Evolutionary conservation across 805 yeast genomes (phyloP).

Genomic region (Sugiyamaella floridensis): DNA sequence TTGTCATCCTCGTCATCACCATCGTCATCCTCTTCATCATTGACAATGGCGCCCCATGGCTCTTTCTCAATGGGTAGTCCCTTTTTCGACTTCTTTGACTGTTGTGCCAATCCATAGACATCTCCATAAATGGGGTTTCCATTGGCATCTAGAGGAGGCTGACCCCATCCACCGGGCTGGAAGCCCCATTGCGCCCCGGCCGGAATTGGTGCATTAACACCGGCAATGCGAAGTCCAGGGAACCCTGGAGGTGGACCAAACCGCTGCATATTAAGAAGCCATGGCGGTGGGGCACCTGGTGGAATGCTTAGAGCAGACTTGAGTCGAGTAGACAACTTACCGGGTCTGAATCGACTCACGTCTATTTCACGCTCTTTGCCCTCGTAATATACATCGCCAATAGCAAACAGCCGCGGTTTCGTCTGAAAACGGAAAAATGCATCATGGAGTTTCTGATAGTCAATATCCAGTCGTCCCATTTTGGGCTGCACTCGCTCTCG

Average conservation of each 20-base stretch:
- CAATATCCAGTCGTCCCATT: constrained; percentile 78
- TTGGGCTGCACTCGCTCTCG: constrained; percentile 86
- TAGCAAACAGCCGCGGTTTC: constrained; percentile 60
- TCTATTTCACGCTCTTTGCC: constrained; percentile 55
- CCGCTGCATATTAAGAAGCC: constrained; percentile 64
- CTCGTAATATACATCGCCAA: constrained; percentile 77
- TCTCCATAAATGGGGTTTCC: constrained; percentile 33
- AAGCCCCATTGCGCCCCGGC: constrained; percentile 35
- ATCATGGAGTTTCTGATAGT: constrained; percentile 70
- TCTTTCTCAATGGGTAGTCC: constrained; percentile 19
- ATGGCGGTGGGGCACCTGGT: constrained; percentile 61
- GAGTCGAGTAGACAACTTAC: constrained; percentile 54
- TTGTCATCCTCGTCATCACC: constrained; percentile 28
- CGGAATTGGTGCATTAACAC: constrained; percentile 39
- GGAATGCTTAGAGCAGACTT: constrained; percentile 63
- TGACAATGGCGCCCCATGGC: constrained; percentile 28
- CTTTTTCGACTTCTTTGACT: constrained; percentile 3
- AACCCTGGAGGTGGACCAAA: constrained; percentile 83
- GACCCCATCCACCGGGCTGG: constrained; percentile 36
- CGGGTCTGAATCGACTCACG: constrained; percentile 50
- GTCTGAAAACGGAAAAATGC: constrained; percentile 81
- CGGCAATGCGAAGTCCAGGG: constrained; percentile 55
- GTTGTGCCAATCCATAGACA: constrained; percentile 21
- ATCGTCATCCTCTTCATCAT: constrained; percentile 29
- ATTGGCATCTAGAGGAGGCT: constrained; percentile 31